Evolutionary conservation across 352 stramenopile species (phyloP).

Genomic region (Phytopythium ostracodes): DNA sequence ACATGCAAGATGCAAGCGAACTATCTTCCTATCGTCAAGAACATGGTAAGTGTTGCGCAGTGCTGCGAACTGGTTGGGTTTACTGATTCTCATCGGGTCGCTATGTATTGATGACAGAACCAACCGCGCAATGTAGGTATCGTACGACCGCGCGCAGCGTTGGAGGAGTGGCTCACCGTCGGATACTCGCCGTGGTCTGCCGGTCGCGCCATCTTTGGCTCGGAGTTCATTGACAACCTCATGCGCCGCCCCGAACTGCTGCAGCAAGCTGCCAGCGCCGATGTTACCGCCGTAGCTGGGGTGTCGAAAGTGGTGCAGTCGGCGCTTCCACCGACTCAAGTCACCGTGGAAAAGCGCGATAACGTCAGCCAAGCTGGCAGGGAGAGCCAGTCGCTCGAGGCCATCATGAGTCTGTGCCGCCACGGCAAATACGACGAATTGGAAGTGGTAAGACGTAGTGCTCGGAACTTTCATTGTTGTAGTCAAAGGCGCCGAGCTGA

Average conservation of each 20-base stretch:
- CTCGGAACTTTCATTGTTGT: not conserved
- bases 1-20: slow-evolving; percentile 78
- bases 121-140: slow-evolving; percentile 81
- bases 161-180: slow-evolving; percentile 87
- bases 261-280: slow-evolving; percentile 18
- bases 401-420: slow-evolving; percentile 86
- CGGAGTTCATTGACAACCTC: slow-evolving; percentile 61
- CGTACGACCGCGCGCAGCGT: slow-evolving; percentile 75
- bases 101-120: slow-evolving; percentile 37
- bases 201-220: slow-evolving; percentile 52
- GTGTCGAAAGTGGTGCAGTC: not conserved
- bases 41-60: slow-evolving; percentile 57
- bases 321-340: slow-evolving; percentile 2
- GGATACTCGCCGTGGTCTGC: slow-evolving; percentile 92
- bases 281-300: not conserved
- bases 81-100: not conserved
- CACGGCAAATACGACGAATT: slow-evolving; percentile 90
- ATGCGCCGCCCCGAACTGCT: slow-evolving; percentile 53
- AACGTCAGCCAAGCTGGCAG: slow-evolving; percentile 81
- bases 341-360: slow-evolving; percentile 48
- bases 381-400: slow-evolving; percentile 85
- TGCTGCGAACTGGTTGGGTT: too few relatives aligned
- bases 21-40: slow-evolving; percentile 69
- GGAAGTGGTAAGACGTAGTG: slow-evolving; percentile 39
- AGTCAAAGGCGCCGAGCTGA: not conserved